phyloP scores from a whole-genome alignment of 176 grass and related monocot species.

The Zizania latifolia region DNA sequence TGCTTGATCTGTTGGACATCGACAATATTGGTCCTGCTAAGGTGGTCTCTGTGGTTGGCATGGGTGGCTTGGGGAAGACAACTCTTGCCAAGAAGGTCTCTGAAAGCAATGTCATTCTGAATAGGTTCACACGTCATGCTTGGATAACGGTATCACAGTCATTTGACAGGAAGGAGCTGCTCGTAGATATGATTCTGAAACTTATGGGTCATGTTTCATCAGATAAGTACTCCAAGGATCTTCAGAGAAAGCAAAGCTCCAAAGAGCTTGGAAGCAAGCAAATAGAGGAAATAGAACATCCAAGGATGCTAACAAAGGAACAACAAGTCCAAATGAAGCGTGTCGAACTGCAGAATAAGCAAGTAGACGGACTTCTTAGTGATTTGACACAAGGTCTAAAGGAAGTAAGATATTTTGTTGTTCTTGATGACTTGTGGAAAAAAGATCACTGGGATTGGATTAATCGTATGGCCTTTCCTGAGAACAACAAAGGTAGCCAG shows the following conservation, averaged over 20 bases:
- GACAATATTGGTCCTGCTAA: not conserved
- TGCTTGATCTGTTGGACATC: constrained; percentile 5
- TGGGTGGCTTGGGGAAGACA: constrained; percentile 47
- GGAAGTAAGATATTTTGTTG: not conserved
- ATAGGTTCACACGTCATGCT: constrained; percentile 2
- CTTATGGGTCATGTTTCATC: not conserved
- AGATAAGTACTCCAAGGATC: not conserved
- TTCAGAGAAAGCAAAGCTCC: too few relatives aligned
- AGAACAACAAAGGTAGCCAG: not conserved
- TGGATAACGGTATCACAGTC: not conserved
- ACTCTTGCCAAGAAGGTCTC: constrained; percentile 29
- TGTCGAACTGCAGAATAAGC: too few relatives aligned
- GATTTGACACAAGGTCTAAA: not conserved
- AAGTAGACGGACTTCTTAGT: not conserved
- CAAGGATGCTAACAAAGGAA: too few relatives aligned
- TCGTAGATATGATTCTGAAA: constrained; percentile 13
- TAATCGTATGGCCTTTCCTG: not conserved
- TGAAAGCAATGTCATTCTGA: not conserved
- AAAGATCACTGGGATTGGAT: not conserved
- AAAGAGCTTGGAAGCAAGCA: too few relatives aligned
- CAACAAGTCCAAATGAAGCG: too few relatives aligned
- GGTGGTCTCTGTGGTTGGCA: constrained; percentile 30
- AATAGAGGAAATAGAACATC: too few relatives aligned
- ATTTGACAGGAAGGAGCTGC: not conserved
- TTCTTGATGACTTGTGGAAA: not conserved